Evolutionary conservation across 495 filamentous ascomycete genomes (phyloP).

Genomic region (Pseudotulostoma volvatum): DNA sequence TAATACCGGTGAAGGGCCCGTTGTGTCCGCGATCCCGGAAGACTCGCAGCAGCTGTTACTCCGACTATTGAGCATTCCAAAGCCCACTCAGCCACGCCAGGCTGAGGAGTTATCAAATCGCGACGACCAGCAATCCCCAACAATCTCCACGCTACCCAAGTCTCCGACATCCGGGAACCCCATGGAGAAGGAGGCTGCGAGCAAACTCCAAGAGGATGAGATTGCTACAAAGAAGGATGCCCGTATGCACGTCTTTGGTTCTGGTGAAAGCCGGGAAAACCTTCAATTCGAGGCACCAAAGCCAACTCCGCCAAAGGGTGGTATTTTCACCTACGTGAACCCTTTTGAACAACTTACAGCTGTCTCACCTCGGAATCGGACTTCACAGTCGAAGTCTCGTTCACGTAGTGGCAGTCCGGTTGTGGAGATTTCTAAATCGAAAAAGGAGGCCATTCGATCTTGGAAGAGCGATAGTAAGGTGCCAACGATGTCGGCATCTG

Average conservation of each 20-base stretch:
- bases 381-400: slow-evolving; percentile 25
- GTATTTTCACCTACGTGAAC: slow-evolving; percentile 61
- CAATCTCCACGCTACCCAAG: slow-evolving; percentile 3
- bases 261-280: slow-evolving; percentile 10
- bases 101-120: slow-evolving; percentile 8
- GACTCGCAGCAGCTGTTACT: slow-evolving; percentile 52
- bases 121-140: slow-evolving; percentile 1
- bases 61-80: slow-evolving; percentile 43
- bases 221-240: slow-evolving; percentile 10
- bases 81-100: slow-evolving; percentile 19
- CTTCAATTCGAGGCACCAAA: slow-evolving; percentile 14
- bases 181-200: neutral
- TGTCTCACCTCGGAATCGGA: slow-evolving; percentile 42
- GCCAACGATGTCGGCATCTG: neutral
- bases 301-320: slow-evolving; percentile 19
- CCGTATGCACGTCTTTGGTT: slow-evolving; percentile 24
- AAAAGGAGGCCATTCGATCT: slow-evolving; percentile 6
- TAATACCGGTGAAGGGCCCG: slow-evolving; percentile 1
- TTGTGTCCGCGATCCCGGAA: slow-evolving; percentile 14
- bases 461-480: neutral
- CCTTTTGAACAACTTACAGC: slow-evolving; percentile 63
- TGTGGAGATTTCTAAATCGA: slow-evolving; percentile 14
- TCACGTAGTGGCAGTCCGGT: slow-evolving; percentile 22
- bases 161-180: neutral
- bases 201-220: neutral